Percentiles rank a stretch among this genome's conserved stretches.
Evolutionary conservation across 352 stramenopile species (phyloP).

Genomic region (Phytophthora constricta): DNA sequence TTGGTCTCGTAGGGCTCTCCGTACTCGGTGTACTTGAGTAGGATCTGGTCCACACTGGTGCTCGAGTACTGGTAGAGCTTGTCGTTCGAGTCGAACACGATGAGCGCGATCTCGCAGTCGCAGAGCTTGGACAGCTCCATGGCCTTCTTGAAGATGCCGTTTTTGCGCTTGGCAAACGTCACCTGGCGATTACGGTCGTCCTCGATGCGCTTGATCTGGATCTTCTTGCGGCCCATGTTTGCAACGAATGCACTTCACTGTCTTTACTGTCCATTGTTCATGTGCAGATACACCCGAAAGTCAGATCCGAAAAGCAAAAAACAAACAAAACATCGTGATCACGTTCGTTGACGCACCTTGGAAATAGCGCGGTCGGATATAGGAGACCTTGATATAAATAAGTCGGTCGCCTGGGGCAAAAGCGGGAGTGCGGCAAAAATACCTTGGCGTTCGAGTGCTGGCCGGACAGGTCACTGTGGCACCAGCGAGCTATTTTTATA

Average conservation of each 20-base stretch:
- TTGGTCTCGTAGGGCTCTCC: conserved; percentile 84
- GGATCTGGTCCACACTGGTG: conserved; percentile 81
- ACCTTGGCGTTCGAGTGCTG: conserved; percentile 6
- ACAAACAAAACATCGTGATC: conserved; percentile 9
- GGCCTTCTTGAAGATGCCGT: conserved; percentile 88
- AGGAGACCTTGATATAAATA: conserved; percentile 42
- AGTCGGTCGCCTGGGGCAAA: too few relatives aligned
- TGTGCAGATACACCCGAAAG: background rate
- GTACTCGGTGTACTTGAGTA: conserved; percentile 90
- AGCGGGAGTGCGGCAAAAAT: conserved; percentile 36
- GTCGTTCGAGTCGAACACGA: conserved; percentile 89
- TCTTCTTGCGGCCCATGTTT: conserved; percentile 88
- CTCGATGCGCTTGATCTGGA: conserved; percentile 89
- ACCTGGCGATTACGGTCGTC: conserved; percentile 87
- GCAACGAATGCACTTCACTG: conserved; percentile 1
- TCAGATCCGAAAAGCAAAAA: conserved; percentile 9
- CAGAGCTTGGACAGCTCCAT: conserved; percentile 90
- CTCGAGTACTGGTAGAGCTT: conserved; percentile 89
- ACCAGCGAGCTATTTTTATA: conserved; percentile 48
- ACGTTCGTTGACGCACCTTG: conserved; percentile 29
- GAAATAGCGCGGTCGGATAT: conserved; percentile 40
- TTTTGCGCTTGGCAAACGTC: conserved; percentile 87
- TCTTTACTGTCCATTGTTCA: background rate
- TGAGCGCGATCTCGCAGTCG: conserved; percentile 87
- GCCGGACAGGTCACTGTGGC: too few relatives aligned